phyloP scores from a whole-genome alignment of 352 stramenopile species.

The Thalassiosira hispida region DNA sequence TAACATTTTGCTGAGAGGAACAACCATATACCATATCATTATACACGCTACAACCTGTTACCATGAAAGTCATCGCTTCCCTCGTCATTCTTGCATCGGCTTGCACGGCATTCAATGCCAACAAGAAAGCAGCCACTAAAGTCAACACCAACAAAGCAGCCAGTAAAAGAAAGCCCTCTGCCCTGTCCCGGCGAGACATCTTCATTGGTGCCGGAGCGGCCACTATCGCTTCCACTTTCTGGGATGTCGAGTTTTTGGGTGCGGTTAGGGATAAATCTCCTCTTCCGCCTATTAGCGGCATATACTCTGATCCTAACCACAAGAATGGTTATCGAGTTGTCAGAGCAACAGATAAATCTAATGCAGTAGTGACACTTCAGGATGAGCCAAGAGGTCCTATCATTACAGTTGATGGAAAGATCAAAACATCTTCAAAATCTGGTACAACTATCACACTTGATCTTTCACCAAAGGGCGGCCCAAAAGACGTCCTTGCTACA shows the following conservation, averaged over 20 bases:
- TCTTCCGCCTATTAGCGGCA: constrained; percentile 17
- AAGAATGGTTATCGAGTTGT: constrained; percentile 23
- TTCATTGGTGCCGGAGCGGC: neutral
- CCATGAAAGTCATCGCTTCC: constrained; percentile 19
- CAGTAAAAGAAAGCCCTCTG: too few species aligned
- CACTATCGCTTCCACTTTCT: neutral
- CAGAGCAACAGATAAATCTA: constrained; percentile 9
- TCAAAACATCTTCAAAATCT: constrained; percentile 4
- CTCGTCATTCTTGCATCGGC: neutral
- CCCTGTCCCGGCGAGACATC: constrained; percentile 9
- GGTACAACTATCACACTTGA: constrained; percentile 23
- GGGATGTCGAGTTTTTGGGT: neutral
- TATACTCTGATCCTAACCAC: constrained; percentile 34
- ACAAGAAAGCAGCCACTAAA: neutral
- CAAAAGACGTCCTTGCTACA: constrained; percentile 23
- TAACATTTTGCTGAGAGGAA: too few species aligned
- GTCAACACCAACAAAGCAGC: too few species aligned
- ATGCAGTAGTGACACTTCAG: constrained; percentile 16
- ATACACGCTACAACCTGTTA: too few species aligned
- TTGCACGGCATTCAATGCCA: constrained; percentile 11
- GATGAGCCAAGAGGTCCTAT: constrained; percentile 16
- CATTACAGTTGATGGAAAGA: constrained; percentile 12
- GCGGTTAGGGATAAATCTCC: too few species aligned
- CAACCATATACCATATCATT: too few species aligned
- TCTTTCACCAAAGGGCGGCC: constrained; percentile 26